Percentiles rank a stretch among this genome's conserved stretches.
Evolutionary conservation across 2,329 filamentous ascomycete species (phyloP).

Genomic region (Stenocarpella maydis): DNA sequence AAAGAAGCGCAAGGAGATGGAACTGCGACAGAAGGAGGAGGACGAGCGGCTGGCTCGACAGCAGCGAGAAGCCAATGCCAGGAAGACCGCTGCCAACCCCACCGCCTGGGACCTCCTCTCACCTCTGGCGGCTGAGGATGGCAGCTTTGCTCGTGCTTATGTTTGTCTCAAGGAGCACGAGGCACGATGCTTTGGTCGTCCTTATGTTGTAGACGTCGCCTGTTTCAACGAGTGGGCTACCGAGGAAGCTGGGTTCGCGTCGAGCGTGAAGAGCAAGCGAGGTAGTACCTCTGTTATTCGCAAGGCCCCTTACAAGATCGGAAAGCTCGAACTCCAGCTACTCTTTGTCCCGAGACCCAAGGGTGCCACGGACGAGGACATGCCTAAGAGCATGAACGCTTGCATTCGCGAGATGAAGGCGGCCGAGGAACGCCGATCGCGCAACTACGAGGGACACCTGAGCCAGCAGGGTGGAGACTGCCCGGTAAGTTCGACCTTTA

Average conservation of each 20-base stretch:
- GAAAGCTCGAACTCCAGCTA: constrained; percentile 91
- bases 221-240: constrained; percentile 99
- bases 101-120: constrained; percentile 88
- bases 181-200: constrained; percentile 84
- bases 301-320: constrained; percentile 94
- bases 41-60: constrained; percentile 75
- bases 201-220: constrained; percentile 85
- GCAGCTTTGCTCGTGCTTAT: constrained; percentile 93
- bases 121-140: constrained; percentile 86
- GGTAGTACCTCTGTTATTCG: constrained; percentile 75
- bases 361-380: constrained; percentile 87
- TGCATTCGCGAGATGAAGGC: constrained; percentile 93
- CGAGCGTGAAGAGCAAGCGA: constrained; percentile 94
- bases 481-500: constrained; percentile 72
- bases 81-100: constrained; percentile 68
- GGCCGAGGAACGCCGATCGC: constrained; percentile 80
- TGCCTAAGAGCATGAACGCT: constrained; percentile 99
- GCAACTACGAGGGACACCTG: constrained; percentile 85
- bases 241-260: constrained; percentile 80
- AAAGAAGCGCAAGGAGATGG: constrained; percentile 95
- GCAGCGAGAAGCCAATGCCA: constrained; percentile 70
- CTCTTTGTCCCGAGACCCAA: constrained; percentile 94
- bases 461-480: constrained; percentile 98
- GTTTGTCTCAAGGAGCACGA: constrained; percentile 95
- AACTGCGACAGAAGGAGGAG: constrained; percentile 83